These are phyloP conservation scores for Aspergillus persii DNA, from an alignment of 2,329 filamentous ascomycete species.

Conservation along the genomic window DNA sequence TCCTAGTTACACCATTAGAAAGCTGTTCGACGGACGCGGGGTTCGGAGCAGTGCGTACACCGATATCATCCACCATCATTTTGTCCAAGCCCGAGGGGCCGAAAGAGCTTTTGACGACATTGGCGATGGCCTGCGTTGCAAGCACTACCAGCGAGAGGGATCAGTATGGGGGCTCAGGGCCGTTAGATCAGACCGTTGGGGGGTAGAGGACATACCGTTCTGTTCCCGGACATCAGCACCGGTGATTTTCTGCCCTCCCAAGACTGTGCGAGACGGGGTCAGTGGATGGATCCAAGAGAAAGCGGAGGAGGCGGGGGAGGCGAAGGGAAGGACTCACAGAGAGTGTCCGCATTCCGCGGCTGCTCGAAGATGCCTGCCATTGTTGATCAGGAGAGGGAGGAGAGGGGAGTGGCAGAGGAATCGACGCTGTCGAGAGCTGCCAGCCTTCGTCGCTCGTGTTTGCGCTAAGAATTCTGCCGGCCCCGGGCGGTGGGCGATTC, in stretches of 20 bases:
- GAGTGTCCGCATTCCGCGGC: conserved; percentile 83
- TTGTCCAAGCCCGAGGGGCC: conserved; percentile 96
- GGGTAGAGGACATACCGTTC: conserved; percentile 63
- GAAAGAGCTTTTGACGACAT: conserved; percentile 98
- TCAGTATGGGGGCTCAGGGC: conserved; percentile 3
- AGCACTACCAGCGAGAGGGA: conserved; percentile 59
- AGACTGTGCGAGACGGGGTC: conserved; percentile 55
- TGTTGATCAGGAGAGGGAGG: conserved; percentile 24
- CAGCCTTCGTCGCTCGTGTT: conserved; percentile 13
- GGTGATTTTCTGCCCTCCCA: conserved; percentile 96
- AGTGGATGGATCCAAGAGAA: conserved; percentile 20
- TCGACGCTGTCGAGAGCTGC: conserved; percentile 24
- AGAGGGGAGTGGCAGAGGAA: conserved; percentile 22
- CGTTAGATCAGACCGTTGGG: neutral
- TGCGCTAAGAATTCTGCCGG: conserved; percentile 44
- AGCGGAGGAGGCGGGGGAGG: neutral
- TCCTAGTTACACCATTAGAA: conserved; percentile 55
- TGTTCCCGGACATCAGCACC: conserved; percentile 95
- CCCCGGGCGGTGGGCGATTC: conserved; percentile 35
- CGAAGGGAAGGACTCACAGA: conserved; percentile 57
- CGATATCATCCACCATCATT: conserved; percentile 99
- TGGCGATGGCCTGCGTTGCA: conserved; percentile 94
- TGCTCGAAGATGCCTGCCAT: conserved; percentile 98
- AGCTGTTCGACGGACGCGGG: conserved; percentile 16
- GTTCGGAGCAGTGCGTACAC: conserved; percentile 56